Base-by-base conservation (phyloP, 441 rosid genomes). In the Euphorbia celastroides region DNA sequence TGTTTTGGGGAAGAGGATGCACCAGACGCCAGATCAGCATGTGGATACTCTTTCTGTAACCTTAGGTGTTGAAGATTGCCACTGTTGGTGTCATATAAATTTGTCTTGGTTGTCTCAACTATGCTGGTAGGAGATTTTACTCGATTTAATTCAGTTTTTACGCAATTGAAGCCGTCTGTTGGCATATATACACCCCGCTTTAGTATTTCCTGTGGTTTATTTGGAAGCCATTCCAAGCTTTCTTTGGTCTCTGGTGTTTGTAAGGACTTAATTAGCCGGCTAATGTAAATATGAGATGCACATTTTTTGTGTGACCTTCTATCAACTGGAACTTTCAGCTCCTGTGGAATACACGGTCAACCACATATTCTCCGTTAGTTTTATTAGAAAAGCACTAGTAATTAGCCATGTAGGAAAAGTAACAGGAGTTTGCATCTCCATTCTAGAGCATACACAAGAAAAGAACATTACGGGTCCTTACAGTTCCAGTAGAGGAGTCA, bases 281-380 rank as follows among this genome's bases (percentile, higher is more conserved):
- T 78, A 70, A 93, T 87, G 75, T 79, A 78, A 60, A 86, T 80
- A 79, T 93, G 98, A 77, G 82, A 64, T 4, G 84, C 75, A 57
- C 93, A 83, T 68, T 75, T 85, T 77, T 81, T 90, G 81, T 75
- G 62, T 60, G 82, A 69, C 67, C 73, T 76, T 65, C 70, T 77
- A 38, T 59, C 76, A 64, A 32, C 50, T 31, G 62, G 41, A 59
- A 36, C 74, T 70, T 75, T 74, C 1, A 56, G 70, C 61, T 70
- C 79, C 93, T 83, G 75, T 41, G 64, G 16, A 25, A 44, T 65
- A 57, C 61, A 69, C 9, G 62, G 65, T 20, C 65, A 72, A 72
- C 48, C 60, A 62, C 14, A 51, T 5, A 60, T 20, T 44, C 50
- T 54, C 60, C 56, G 62, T 70, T 56, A 66, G 65, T 60, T 38